phyloP scores from a whole-genome alignment of 495 filamentous ascomycete species.

The Podospora pseudoanserina region DNA sequence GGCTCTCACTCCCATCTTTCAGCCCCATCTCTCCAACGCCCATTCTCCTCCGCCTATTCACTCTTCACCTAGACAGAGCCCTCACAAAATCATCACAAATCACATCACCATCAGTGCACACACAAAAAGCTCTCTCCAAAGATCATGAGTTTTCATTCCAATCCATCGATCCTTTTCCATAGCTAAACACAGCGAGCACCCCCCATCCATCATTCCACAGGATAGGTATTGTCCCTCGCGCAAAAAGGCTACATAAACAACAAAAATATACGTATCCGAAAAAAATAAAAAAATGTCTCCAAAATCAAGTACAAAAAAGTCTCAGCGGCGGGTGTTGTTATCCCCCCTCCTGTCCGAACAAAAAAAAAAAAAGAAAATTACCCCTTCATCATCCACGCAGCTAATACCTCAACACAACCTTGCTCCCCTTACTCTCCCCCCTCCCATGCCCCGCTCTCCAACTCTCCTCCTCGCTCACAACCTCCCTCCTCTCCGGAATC shows the following conservation, averaged over 20 bases:
- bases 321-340: background rate
- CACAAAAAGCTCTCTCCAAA: no score
- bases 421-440: constrained; percentile 12
- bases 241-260: background rate
- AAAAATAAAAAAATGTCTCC: background rate
- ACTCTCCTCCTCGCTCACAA: background rate
- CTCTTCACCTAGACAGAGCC: no score
- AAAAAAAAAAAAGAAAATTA: background rate
- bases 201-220: background rate
- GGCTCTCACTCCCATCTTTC: no score
- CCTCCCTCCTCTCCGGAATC: background rate
- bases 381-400: background rate
- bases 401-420: constrained; percentile 25
- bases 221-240: no score
- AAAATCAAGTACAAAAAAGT: background rate
- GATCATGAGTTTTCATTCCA: no score
- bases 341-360: background rate
- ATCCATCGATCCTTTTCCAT: no score
- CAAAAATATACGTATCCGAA: background rate
- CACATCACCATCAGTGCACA: no score
- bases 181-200: no score
- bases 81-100: no score
- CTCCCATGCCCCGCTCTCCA: background rate
- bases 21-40: no score
- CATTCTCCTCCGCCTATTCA: no score